Percentiles rank a stretch among this genome's conserved stretches.
Evolutionary conservation across 495 filamentous ascomycete species (phyloP).

Genomic region (Bacidia rubella): DNA sequence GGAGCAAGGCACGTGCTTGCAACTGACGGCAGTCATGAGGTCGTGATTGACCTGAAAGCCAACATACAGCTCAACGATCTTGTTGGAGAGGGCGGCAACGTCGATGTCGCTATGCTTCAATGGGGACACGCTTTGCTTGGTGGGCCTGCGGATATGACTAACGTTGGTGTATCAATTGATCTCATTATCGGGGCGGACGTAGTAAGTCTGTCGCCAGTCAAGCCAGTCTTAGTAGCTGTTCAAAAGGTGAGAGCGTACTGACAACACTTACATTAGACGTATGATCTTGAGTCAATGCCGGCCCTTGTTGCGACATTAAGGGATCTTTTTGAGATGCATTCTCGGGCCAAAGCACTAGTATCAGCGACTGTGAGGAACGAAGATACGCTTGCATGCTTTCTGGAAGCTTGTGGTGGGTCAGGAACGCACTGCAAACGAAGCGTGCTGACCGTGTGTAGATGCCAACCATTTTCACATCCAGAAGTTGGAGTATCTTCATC

Average conservation of each 20-base stretch:
- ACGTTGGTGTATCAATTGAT: slow-evolving; percentile 18
- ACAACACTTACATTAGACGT: slow-evolving; percentile 37
- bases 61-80: slow-evolving; percentile 56
- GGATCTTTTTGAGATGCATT: slow-evolving; percentile 39
- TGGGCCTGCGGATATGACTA: slow-evolving; percentile 16
- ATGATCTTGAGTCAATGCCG: slow-evolving; percentile 45
- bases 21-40: slow-evolving; percentile 67
- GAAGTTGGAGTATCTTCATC: slow-evolving; percentile 31
- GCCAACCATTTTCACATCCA: slow-evolving; percentile 27
- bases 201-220: slow-evolving; percentile 18
- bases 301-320: slow-evolving; percentile 42
- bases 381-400: slow-evolving; percentile 46
- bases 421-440: not conserved
- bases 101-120: slow-evolving; percentile 37
- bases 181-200: slow-evolving; percentile 31
- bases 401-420: slow-evolving; percentile 42
- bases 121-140: slow-evolving; percentile 42
- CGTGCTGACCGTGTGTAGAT: slow-evolving; percentile 19
- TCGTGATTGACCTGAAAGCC: slow-evolving; percentile 53
- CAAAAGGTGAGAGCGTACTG: not conserved
- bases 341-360: slow-evolving; percentile 37
- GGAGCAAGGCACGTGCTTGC: slow-evolving; percentile 48
- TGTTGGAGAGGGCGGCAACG: slow-evolving; percentile 24
- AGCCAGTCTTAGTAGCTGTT: not conserved
- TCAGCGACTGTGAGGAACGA: slow-evolving; percentile 49